Conservation (phyloP, 2,329 filamentous ascomycete genomes). For the Aspergillus brasiliensis region DNA sequence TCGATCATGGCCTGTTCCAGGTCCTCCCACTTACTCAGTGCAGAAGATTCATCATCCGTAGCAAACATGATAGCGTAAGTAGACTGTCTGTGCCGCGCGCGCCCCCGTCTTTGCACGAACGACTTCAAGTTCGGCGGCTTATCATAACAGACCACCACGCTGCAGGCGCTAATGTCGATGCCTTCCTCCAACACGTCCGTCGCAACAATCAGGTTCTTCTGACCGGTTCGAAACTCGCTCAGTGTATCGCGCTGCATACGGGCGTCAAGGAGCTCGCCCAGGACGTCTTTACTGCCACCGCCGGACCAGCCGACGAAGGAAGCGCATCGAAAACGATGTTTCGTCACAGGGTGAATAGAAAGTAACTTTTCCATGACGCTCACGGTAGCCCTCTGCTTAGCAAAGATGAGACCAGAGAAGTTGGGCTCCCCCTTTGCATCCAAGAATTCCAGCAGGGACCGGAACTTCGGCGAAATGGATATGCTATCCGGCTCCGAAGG, state of each 20-base stretch:
- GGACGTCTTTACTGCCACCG: conserved; percentile 44
- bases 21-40: conserved; percentile 59
- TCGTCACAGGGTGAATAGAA: conserved; percentile 51
- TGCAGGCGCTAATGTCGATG: conserved; percentile 64
- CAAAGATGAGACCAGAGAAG: conserved; percentile 67
- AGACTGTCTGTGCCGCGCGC: conserved; percentile 61
- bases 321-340: conserved; percentile 48
- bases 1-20: conserved; percentile 74
- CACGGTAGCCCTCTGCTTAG: conserved; percentile 63
- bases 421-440: conserved; percentile 47
- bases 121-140: conserved; percentile 63
- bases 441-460: conserved; percentile 58
- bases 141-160: conserved; percentile 67
- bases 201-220: conserved; percentile 59
- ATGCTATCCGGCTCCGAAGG: conserved; percentile 7
- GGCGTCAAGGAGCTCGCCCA: conserved; percentile 53
- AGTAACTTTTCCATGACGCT: conserved; percentile 63
- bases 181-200: conserved; percentile 64
- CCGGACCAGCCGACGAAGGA: conserved; percentile 52
- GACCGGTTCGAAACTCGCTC: conserved; percentile 55
- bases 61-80: conserved; percentile 56
- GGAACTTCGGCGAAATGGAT: conserved; percentile 60
- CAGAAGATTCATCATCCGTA: conserved; percentile 33
- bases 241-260: conserved; percentile 55
- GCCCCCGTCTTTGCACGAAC: conserved; percentile 66